These are phyloP conservation scores for Iberis amara DNA, from an alignment of 441 rosid genomes.

Conservation along the genomic window DNA sequence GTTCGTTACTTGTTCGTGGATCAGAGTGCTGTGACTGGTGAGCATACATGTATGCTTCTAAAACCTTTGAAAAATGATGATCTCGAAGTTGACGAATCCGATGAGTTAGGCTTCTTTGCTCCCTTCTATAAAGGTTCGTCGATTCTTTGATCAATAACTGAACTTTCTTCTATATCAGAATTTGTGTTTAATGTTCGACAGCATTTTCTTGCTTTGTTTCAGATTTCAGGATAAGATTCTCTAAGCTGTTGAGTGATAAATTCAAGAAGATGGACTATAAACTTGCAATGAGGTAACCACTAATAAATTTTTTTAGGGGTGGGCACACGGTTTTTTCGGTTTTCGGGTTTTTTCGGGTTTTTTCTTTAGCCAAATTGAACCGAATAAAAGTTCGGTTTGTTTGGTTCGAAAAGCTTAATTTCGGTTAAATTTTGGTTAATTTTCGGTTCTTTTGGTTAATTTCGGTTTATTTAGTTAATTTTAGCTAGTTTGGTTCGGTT, in stretches of 20 bases:
- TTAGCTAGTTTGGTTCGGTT: no score
- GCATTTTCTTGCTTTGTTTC: conserved; percentile 19
- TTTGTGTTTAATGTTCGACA: conserved; percentile 2
- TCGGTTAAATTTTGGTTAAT: no score
- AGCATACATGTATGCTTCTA: conserved; percentile 87
- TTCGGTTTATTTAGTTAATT: no score
- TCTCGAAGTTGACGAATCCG: conserved; percentile 50
- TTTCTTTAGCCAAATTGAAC: no score
- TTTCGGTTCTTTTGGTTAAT: no score
- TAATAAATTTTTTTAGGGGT: conserved; percentile 10
- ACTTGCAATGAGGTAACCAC: conserved; percentile 84
- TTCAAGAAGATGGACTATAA: conserved; percentile 77
- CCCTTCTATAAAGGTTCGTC: conserved; percentile 79
- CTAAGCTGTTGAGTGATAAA: conserved; percentile 48
- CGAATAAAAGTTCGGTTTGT: no score
- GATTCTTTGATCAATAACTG: conserved; percentile 3
- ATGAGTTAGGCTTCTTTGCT: conserved; percentile 82
- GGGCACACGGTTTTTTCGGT: no score
- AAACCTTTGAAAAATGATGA: conserved; percentile 72
- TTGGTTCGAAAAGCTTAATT: no score
- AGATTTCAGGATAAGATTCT: conserved; percentile 78
- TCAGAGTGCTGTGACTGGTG: conserved; percentile 92
- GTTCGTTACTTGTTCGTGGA: conserved; percentile 13
- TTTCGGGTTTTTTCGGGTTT: no score
- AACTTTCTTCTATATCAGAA: conserved; percentile 33